Evolutionary conservation across 371 early-diverging fungal genomes (phyloP).

Genomic region (Syncephalastrum contaminatum): DNA sequence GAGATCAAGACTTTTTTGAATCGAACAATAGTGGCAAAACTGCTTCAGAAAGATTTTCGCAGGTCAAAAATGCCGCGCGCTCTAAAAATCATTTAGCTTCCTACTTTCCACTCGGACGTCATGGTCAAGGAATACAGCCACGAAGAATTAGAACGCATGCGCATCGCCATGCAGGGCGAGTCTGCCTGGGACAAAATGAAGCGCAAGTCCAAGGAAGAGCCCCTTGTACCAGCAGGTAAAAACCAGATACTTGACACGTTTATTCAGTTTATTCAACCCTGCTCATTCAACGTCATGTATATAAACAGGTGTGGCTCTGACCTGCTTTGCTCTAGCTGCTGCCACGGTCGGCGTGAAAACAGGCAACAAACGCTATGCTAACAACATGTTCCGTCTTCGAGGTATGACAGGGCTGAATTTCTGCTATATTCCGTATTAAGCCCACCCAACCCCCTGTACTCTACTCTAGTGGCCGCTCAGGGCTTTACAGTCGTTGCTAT

Average conservation of each 20-base stretch:
- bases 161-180: constrained; percentile 40
- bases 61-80: no score
- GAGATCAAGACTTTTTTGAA: no score
- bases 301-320: constrained; percentile 45
- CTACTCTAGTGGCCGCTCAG: constrained; percentile 41
- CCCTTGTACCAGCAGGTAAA: constrained; percentile 51
- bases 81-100: no score
- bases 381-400: constrained; percentile 52
- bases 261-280: background rate
- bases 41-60: no score
- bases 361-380: constrained; percentile 48
- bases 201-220: constrained; percentile 47
- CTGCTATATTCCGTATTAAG: background rate
- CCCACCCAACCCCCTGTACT: background rate
- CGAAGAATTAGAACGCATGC: constrained; percentile 45
- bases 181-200: constrained; percentile 42
- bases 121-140: constrained; percentile 21
- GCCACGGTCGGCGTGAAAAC: constrained; percentile 49
- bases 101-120: background rate
- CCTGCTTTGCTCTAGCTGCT: constrained; percentile 50
- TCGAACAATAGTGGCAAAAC: no score
- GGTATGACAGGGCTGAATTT: constrained; percentile 21
- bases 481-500: constrained; percentile 46
- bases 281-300: background rate
- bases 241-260: no score